Base-by-base conservation (phyloP, 352 stramenopile species). In the Elongisporangium undulatum region DNA sequence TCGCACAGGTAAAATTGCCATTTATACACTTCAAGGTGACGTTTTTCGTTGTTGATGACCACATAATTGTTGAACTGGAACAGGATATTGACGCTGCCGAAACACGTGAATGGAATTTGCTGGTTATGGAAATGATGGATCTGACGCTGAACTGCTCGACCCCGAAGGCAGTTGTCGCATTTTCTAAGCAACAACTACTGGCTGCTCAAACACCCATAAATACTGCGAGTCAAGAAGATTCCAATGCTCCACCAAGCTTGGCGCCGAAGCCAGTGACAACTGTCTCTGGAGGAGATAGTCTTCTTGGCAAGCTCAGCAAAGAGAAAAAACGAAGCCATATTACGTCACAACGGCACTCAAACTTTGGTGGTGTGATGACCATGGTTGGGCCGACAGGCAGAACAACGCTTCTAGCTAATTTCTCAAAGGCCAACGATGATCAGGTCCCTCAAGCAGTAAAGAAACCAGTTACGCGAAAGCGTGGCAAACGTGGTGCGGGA, bases 111-210 rank as follows among this genome's bases (percentile, higher is more conserved):
- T 95, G 87, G 87, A 94, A 95, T 51, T 51, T 96, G 61, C 56
- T 96, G 6, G 80, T 96, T 41, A 92, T 96, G 85, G 87, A 96
- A 65, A 94, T 96, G 72, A 69, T 96, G 21, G 83, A 92, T 58
- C 71, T 95, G 48, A 92, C 86, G 19, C 68, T 96, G 0, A 71
- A 78, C 50, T 88, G 81, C 34, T 89, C 83, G 0, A 76, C 79
- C 4, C 87, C 87, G 0, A 89, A 94, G 56, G 57, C 70, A 6
- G 63, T 96, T 6, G 84, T 77, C 7, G 71, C 79, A 4, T 92
- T 79, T 39, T 58, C 71, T 1, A 90, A 89, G 62, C 72, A 70
- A 26, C 17, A 41, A 41, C 8, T 41, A 41, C 29, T 41, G 29
- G 9, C 29, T 2, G 29, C 51, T 4, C 23, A 63, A 26, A 58